Percentiles rank a stretch among this genome's conserved stretches.
These are phyloP conservation scores for Ophiostoma sp. DNA, from an alignment of 2,329 filamentous ascomycete species.

Conservation along the genomic window DNA sequence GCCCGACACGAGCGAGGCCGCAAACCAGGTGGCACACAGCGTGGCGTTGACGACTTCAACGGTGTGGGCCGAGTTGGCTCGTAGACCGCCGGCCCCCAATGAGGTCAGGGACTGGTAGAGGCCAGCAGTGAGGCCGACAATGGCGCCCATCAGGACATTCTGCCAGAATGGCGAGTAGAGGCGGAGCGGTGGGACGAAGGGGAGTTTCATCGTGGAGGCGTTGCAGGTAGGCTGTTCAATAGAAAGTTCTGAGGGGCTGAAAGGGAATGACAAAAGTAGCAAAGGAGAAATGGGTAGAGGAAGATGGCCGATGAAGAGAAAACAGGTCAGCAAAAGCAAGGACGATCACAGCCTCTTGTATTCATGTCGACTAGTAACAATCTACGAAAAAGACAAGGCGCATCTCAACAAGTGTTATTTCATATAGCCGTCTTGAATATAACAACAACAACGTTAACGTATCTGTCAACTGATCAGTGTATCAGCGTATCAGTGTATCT, in stretches of 20 bases:
- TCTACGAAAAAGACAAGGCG: not conserved
- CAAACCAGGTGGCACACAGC: conserved; percentile 1
- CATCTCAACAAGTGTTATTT: not conserved
- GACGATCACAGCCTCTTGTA: not conserved
- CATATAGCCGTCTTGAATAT: not conserved
- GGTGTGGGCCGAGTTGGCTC: not conserved
- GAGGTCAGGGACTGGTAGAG: conserved; percentile 16
- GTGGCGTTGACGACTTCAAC: conserved; percentile 2
- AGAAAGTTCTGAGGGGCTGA: no score
- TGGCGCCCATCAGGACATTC: conserved; percentile 17
- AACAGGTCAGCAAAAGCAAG: no score
- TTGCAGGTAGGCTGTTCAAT: not conserved
- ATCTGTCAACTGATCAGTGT: no score
- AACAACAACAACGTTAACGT: not conserved
- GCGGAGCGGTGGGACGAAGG: not conserved
- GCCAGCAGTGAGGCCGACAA: conserved; percentile 9
- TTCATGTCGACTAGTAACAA: not conserved
- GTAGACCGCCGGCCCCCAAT: not conserved
- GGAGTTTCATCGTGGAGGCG: not conserved
- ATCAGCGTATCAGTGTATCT: not conserved
- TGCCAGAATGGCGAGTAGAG: conserved; percentile 17
- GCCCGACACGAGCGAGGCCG: not conserved
- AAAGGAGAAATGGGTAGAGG: not conserved
- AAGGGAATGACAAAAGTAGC: not conserved
- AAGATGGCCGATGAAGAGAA: not conserved